A percentile compares a stretch with the other conserved stretches of the same genome.
Conservation (phyloP, 768 basidiomycete genomes). For the Amylocystis lapponica region DNA sequence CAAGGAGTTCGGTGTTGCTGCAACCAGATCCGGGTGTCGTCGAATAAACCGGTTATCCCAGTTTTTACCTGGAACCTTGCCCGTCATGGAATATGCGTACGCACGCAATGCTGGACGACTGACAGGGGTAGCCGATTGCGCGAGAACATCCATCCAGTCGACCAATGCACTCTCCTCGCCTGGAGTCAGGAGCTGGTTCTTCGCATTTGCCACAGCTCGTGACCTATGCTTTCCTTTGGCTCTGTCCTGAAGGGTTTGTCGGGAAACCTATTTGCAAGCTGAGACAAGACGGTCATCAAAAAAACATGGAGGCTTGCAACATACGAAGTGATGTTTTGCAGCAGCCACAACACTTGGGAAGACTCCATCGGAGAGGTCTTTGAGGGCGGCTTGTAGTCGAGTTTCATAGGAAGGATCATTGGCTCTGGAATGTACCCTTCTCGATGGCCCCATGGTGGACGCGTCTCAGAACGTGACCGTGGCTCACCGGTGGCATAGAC, state of each 20-base stretch:
- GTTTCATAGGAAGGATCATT: no score
- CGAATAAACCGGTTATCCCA: slow-evolving; percentile 20
- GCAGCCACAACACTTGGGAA: no score
- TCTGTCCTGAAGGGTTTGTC: not conserved
- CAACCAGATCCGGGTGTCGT: slow-evolving; percentile 14
- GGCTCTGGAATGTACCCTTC: no score
- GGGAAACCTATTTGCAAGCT: not conserved
- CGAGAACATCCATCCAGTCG: slow-evolving; percentile 15
- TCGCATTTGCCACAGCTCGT: slow-evolving; percentile 5
- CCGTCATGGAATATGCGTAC: slow-evolving; percentile 6
- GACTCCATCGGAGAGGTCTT: no score
- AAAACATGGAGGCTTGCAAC: no score
- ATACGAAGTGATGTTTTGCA: no score
- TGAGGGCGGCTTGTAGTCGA: no score
- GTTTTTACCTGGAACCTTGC: not conserved
- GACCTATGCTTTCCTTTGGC: not conserved
- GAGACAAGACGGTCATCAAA: not conserved
- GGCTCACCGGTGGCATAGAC: no score
- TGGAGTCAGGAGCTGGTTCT: slow-evolving; percentile 17
- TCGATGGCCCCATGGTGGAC: no score
- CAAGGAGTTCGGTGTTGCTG: slow-evolving; percentile 23
- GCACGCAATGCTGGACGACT: slow-evolving; percentile 7
- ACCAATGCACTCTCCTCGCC: slow-evolving; percentile 13
- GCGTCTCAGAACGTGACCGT: no score
- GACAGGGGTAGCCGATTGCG: slow-evolving; percentile 9